These are phyloP conservation scores for Gynostemma pentaphyllum DNA, from an alignment of 306 rosid genomes.

Conservation along the genomic window DNA sequence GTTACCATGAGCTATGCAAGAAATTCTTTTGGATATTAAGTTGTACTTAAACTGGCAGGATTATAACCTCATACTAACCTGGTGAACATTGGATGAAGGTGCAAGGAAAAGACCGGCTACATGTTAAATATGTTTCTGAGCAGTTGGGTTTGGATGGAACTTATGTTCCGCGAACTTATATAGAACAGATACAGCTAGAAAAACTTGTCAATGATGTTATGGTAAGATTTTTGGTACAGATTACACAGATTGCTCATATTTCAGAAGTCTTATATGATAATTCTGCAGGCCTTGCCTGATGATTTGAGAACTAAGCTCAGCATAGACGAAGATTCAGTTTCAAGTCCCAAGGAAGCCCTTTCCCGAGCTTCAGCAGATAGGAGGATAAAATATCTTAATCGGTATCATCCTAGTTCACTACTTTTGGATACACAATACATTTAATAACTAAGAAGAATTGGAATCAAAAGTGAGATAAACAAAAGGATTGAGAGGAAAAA, in stretches of 20 bases:
- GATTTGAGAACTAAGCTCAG: conserved; percentile 85
- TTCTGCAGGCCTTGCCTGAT: conserved; percentile 84
- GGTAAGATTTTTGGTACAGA: conserved; percentile 33
- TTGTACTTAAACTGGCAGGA: neutral
- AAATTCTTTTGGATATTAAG: neutral
- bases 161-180: conserved; percentile 87
- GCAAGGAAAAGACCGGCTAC: conserved; percentile 81
- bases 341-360: conserved; percentile 97
- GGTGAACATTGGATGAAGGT: conserved; percentile 49
- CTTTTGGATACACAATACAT: neutral
- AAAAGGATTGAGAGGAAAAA: neutral
- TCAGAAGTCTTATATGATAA: conserved; percentile 27
- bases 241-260: conserved; percentile 7
- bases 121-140: conserved; percentile 59
- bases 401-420: conserved; percentile 28
- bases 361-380: conserved; percentile 93
- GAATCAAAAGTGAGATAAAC: neutral
- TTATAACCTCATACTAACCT: conserved; percentile 8
- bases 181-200: conserved; percentile 98
- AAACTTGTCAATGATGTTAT: conserved; percentile 95
- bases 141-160: conserved; percentile 79
- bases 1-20: neutral
- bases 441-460: neutral
- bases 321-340: conserved; percentile 64
- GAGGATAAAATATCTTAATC: conserved; percentile 67